Evolutionary conservation across 345 rosid species (phyloP), one percentile per base, ranked within the genome.

Genomic region (Bruguiera parviflora): DNA sequence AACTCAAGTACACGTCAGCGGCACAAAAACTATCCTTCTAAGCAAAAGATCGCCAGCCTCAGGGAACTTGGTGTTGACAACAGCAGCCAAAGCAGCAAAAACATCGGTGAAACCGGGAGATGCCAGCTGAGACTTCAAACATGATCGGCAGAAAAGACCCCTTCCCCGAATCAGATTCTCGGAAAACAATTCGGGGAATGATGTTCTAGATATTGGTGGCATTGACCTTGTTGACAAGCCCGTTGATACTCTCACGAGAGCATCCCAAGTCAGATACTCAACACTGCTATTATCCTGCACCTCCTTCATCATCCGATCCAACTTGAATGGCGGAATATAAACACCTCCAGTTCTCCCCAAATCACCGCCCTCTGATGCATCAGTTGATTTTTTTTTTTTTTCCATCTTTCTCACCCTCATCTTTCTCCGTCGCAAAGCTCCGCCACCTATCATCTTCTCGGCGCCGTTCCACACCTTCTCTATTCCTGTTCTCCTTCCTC

Each of bases 121-220:
- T 20, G 98, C 96, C 96, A 94, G 92, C 69, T 91, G 98, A 25
- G 97, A 91, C 72, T 95, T 94, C 93, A 91, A 84, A 78, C 96
- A 89, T 0, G 96, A 91, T 29, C 96, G 84, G 68, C 96, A 89
- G 70, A 94, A 91, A 32, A 94, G 89, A 58, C 96, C 98, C 55
- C 96, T 84, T 62, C 97, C 97, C 43, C 97, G 77, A 55, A 91
- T 89, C 74, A 94, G 66, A 77, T 94, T 94, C 80, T 94, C 96
- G 0, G 92, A 91, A 66, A 94, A 89, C 63, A 94, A 83, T 68
- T 88, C 96, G 3, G 90, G 90, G 96, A 24, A 91, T 86, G 16
- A 94, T 91, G 61, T 91, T 89, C 81, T 89, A 86, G 25, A 91
- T 86, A 75, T 89, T 91, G 18, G 90, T 77, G 11, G 96, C 97